A percentile compares a stretch with the other conserved stretches of the same genome.
Evolutionary conservation across 306 rosid species (phyloP).

Genomic region (Canavalia gladiata): DNA sequence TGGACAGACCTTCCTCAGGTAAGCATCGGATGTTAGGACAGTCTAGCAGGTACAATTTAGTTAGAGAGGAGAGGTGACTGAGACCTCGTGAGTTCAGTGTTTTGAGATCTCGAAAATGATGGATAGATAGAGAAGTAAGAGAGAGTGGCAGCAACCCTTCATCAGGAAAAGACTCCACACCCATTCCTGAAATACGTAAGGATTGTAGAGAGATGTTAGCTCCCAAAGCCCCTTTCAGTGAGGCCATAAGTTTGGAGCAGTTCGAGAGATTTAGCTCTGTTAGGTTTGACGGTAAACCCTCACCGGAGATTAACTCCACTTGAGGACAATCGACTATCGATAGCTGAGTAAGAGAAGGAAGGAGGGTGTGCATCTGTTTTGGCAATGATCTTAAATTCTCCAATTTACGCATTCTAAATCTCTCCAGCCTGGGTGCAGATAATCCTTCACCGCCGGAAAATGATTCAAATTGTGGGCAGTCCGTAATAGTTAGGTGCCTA

Average conservation of each 20-base stretch:
- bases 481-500: not conserved
- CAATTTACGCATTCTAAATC: no score
- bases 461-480: no score
- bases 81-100: not conserved
- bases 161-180: constrained; percentile 39
- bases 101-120: not conserved
- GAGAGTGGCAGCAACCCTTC: constrained; percentile 27
- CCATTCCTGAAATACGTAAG: not conserved
- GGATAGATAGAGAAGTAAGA: rapidly evolving
- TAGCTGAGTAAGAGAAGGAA: not conserved
- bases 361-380: not conserved
- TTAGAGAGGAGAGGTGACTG: no score
- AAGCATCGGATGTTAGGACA: no score
- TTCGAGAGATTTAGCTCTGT: not conserved
- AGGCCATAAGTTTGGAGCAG: not conserved
- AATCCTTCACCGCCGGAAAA: no score
- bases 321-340: not conserved
- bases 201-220: not conserved
- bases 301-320: not conserved
- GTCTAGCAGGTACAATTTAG: no score
- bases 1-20: no score
- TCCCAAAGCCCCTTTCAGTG: constrained; percentile 7
- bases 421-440: no score
- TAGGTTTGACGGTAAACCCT: not conserved
- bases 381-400: not conserved